phyloP scores from a whole-genome alignment of 768 basidiomycete genomes.

The Scleroderma bovista region DNA sequence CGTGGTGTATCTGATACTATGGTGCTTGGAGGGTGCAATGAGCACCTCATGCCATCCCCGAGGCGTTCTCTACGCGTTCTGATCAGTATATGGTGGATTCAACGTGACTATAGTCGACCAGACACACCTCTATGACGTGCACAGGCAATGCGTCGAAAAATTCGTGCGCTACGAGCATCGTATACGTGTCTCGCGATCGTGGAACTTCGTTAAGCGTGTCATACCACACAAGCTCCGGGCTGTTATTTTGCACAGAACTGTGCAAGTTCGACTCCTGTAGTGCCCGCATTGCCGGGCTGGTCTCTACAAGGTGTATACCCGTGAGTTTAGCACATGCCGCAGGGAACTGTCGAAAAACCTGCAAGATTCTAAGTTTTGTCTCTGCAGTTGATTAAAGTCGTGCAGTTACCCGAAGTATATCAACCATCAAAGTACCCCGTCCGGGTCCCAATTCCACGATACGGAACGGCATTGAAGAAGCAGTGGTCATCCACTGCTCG shows the following conservation, averaged over 20 bases:
- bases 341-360: conserved; percentile 52
- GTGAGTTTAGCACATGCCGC: conserved; percentile 29
- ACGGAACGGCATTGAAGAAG: conserved; percentile 46
- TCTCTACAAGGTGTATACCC: conserved; percentile 77
- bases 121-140: conserved; percentile 74
- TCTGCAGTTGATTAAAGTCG: too few relatives aligned
- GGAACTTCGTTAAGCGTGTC: conserved; percentile 66
- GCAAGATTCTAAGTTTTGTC: background rate
- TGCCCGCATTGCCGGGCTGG: conserved; percentile 58
- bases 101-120: background rate
- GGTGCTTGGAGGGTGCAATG: conserved; percentile 47
- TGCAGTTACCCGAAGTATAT: conserved; percentile 66
- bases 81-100: background rate
- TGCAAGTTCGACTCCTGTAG: conserved; percentile 54
- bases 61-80: conserved; percentile 53
- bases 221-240: conserved; percentile 60
- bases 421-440: conserved; percentile 85
- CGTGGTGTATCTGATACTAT: conserved; percentile 24
- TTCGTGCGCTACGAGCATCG: conserved; percentile 90
- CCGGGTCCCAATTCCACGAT: conserved; percentile 94
- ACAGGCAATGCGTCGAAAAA: conserved; percentile 97
- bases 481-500: conserved; percentile 62
- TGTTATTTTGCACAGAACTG: conserved; percentile 19
- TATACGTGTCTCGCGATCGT: conserved; percentile 48
- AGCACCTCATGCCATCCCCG: conserved; percentile 86